Conservation (phyloP, 371 early-diverging fungal genomes). For the Catenaria anguillulae region DNA sequence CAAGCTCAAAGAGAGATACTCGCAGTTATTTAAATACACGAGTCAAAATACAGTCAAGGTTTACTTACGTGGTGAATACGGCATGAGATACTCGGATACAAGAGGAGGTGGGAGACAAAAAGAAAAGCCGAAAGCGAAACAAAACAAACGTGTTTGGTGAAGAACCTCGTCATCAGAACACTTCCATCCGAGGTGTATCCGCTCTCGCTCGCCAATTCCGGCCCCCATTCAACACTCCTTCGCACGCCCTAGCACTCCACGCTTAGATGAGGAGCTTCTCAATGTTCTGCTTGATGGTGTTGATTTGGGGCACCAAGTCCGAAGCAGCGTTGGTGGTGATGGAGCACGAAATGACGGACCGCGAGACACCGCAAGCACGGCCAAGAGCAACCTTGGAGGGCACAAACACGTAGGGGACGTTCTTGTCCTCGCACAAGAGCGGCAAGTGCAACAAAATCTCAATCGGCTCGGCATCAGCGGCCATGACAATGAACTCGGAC, state of each 20-base stretch:
- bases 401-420: slow-evolving; percentile 96
- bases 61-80: no score
- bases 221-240: not conserved
- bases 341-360: slow-evolving; percentile 83
- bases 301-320: slow-evolving; percentile 83
- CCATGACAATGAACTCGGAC: slow-evolving; percentile 96
- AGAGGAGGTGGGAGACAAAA: no score
- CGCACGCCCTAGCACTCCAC: not conserved
- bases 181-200: not conserved
- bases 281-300: slow-evolving; percentile 76
- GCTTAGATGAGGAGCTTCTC: slow-evolving; percentile 75
- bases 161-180: not conserved
- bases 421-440: slow-evolving; percentile 98
- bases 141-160: no score
- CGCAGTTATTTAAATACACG: no score
- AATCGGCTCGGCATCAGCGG: slow-evolving; percentile 95
- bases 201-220: no score
- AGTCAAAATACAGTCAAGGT: no score
- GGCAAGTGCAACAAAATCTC: slow-evolving; percentile 96
- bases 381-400: slow-evolving; percentile 94
- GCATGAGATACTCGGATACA: no score
- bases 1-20: no score
- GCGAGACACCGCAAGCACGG: slow-evolving; percentile 94
- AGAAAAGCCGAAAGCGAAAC: no score
- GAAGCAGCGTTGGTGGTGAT: slow-evolving; percentile 94